Evolutionary conservation across 352 stramenopile species (phyloP).

Genomic region (Phytophthora pisi): DNA sequence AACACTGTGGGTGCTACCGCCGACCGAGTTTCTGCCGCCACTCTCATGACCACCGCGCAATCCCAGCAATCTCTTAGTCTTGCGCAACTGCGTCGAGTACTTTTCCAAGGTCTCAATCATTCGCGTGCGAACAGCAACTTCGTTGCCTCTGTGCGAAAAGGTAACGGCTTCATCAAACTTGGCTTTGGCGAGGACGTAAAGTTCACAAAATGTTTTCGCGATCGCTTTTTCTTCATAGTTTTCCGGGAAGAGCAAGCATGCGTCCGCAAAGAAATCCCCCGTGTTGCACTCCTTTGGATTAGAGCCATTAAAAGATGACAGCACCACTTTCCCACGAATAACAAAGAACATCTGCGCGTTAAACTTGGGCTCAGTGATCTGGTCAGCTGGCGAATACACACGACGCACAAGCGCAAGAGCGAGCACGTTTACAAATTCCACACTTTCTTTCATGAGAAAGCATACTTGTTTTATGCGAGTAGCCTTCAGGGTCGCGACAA

Average conservation of each 20-base stretch:
- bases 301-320: constrained; percentile 58
- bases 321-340: constrained; percentile 59
- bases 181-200: constrained; percentile 75
- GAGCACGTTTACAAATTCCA: constrained; percentile 76
- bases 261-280: constrained; percentile 75
- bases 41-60: constrained; percentile 48
- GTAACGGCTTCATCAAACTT: constrained; percentile 65
- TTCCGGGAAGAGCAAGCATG: constrained; percentile 59
- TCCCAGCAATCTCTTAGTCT: constrained; percentile 79
- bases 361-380: constrained; percentile 76
- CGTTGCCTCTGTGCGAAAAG: constrained; percentile 57
- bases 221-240: constrained; percentile 74
- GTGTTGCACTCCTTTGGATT: constrained; percentile 65
- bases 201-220: constrained; percentile 83
- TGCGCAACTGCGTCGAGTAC: constrained; percentile 71
- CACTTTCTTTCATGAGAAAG: constrained; percentile 76
- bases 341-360: constrained; percentile 85
- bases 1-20: constrained; percentile 13
- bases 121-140: constrained; percentile 35
- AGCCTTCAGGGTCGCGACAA: constrained; percentile 69
- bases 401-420: constrained; percentile 57
- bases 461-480: constrained; percentile 73
- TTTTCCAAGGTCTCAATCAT: constrained; percentile 63
- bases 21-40: constrained; percentile 10
- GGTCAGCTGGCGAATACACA: constrained; percentile 67